phyloP scores from a whole-genome alignment of 306 rosid genomes.

The Trifolium repens region DNA sequence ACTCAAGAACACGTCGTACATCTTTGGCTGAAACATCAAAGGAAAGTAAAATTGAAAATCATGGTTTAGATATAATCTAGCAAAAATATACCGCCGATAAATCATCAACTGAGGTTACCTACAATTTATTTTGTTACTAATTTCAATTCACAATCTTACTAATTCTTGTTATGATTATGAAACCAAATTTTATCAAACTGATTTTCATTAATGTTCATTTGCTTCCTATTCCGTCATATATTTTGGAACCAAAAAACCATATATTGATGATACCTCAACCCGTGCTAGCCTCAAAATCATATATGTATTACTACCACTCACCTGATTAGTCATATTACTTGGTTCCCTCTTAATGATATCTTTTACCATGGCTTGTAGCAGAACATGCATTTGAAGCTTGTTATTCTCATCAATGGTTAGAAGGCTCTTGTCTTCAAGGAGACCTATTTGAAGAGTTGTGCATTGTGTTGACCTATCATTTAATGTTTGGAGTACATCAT shows the following conservation, averaged over 20 bases:
- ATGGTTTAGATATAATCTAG: background rate
- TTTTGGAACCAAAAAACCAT: background rate
- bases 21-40: background rate
- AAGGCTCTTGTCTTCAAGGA: too few species aligned
- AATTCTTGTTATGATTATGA: too few species aligned
- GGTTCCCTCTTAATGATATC: too few species aligned
- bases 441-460: too few species aligned
- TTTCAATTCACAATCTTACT: background rate
- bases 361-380: too few species aligned
- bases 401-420: too few species aligned
- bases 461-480: too few species aligned
- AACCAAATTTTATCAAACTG: too few species aligned
- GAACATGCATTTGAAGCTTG: too few species aligned
- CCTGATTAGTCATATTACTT: too few species aligned
- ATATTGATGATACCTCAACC: background rate
- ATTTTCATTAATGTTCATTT: background rate
- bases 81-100: background rate
- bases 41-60: background rate
- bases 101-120: background rate
- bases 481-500: too few species aligned
- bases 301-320: background rate
- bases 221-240: background rate
- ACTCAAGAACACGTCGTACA: constrained; percentile 28
- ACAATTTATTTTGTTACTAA: background rate
- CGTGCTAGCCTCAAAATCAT: background rate